Conservation (phyloP, 75 land plant species). For the Picea glauca region DNA sequence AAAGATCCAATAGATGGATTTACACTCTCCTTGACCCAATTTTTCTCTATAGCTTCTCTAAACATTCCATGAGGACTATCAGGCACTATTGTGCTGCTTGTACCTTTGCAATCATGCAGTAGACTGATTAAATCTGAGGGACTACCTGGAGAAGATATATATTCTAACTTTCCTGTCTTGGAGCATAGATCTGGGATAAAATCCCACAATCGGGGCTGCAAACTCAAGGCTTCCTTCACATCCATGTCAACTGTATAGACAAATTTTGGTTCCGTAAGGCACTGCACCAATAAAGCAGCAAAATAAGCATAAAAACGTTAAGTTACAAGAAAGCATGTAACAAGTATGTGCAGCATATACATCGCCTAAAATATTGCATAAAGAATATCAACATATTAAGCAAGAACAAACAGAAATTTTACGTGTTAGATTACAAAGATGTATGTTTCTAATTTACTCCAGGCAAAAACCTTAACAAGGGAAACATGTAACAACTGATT, state of each 20-base stretch:
- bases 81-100: neutral
- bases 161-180: conserved; percentile 66
- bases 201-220: conserved; percentile 59
- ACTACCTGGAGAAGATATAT: conserved; percentile 20
- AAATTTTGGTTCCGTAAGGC: conserved; percentile 77
- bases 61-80: neutral
- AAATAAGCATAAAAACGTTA: neutral
- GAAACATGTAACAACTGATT: neutral
- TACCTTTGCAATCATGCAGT: conserved; percentile 14
- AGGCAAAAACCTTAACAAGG: neutral
- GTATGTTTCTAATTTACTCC: neutral
- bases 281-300: conserved; percentile 23
- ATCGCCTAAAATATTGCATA: neutral
- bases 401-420: neutral
- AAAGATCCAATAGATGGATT: neutral
- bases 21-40: neutral
- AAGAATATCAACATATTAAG: neutral
- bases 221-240: conserved; percentile 45
- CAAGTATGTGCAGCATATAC: neutral
- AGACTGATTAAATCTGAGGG: conserved; percentile 40
- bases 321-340: neutral
- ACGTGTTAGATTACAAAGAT: neutral
- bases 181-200: conserved; percentile 62
- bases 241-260: conserved; percentile 90
- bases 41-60: neutral